A percentile compares a stretch with the other conserved stretches of the same genome.
Conservation (phyloP, 2,329 filamentous ascomycete species). For the Botrytis porri region DNA sequence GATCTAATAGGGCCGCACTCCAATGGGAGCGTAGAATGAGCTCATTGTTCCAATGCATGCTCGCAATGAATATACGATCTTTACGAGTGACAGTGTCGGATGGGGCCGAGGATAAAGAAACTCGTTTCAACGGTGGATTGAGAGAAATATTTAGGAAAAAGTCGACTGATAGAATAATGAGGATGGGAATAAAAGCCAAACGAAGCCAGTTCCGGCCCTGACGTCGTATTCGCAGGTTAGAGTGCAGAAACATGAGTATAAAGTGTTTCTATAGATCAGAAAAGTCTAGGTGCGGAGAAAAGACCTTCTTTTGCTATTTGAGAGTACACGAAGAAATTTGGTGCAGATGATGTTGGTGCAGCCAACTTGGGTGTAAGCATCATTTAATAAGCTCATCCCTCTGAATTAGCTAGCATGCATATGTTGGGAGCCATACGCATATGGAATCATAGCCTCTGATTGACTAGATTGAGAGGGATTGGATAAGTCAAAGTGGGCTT, state of each 20-base stretch:
- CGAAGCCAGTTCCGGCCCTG: slow-evolving; percentile 22
- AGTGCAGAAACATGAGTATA: not conserved
- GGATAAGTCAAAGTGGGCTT: not conserved
- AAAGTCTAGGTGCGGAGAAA: not conserved
- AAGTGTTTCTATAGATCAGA: not conserved
- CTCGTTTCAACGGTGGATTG: slow-evolving; percentile 15
- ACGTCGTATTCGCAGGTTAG: slow-evolving; percentile 22
- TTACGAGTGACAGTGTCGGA: not conserved
- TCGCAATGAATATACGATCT: slow-evolving; percentile 58
- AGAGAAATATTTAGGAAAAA: slow-evolving; percentile 10
- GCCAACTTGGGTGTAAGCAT: not conserved
- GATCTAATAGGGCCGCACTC: slow-evolving; percentile 56
- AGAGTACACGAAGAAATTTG: not conserved
- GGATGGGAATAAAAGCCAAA: slow-evolving; percentile 16
- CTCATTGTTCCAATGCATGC: slow-evolving; percentile 67
- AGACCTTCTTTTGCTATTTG: not conserved
- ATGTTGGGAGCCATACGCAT: not conserved
- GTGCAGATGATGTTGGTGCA: not conserved
- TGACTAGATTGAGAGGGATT: not conserved
- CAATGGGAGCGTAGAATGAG: slow-evolving; percentile 57
- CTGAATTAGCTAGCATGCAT: not conserved
- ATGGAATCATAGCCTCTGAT: not conserved
- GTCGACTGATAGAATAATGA: slow-evolving; percentile 22
- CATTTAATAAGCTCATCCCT: no score
- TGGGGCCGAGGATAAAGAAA: slow-evolving; percentile 8